Evolutionary conservation across 768 basidiomycete genomes (phyloP), one percentile per base, ranked within the genome.

Genomic region (Cubamyces lactineus): DNA sequence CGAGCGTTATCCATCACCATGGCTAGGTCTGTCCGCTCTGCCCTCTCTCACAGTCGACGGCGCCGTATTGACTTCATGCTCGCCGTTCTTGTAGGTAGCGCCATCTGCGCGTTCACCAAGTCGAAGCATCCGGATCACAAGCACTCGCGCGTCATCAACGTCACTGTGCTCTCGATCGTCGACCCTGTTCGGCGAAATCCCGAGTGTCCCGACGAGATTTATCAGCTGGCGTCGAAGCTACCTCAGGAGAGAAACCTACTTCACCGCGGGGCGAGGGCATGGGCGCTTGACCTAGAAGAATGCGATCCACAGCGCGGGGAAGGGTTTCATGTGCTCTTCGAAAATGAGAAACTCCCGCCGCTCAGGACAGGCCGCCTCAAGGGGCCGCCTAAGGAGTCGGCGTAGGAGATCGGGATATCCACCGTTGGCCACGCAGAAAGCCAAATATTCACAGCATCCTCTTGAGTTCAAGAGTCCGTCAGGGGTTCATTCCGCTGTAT

Each of bases 311-410:
- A 6, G 24, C 41, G 41, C 16, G 23, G 16, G 15, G 41, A 45
- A 23, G 53, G 53, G 6, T 55, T 55, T n/a, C 53, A 39, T 26
- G 40, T 42, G 7, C 28, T 55, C 16, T 46, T 43, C 42, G 53
- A 41, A 17, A 55, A 55, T 17, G 24, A 24, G 26, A 6, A 43
- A 42, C 42, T 55, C 3, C 53, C 53, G 8, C 26, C 53, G 6
- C n/a, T 45, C 42, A 45, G 53, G 43, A 30, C 26, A 3, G 24
- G 26, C 24, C 24, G 26, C 12, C 9, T 49, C 3, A 1, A 16
- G 13, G 48, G 48, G 6, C 48, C 48, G 48, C 48, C 3, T 1
- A 49, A 30, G 21, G 11, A 2, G 28, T 7, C 28, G 28, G 28
- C 28, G 7, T 28, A 28, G 28, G 28, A 28, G 28, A 28, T 7